Evolutionary conservation across 257 asterid species (phyloP), one percentile per base, ranked within the genome.

Genomic region (Galeopsis tetrahit): DNA sequence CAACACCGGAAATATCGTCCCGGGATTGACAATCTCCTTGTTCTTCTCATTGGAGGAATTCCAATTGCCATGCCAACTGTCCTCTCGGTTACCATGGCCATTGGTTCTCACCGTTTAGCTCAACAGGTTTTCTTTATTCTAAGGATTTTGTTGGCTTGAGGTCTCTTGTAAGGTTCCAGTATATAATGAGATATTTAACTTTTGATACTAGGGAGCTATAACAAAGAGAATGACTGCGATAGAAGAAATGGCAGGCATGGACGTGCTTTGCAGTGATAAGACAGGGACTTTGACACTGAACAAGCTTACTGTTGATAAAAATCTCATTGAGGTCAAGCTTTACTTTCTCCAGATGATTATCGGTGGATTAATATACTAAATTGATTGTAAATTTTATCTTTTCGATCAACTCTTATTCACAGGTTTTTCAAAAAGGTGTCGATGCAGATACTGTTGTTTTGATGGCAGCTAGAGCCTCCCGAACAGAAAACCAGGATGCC

Each of bases 191-290:
- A 43, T 64, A n/a, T 33, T 42, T 64, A 5, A 11, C 7, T 68
- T 15, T 55, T 11, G 62, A 86, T 10, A 14, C 56, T 49, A 73
- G 97, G 97, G 99, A 76, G 97, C 99, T 80, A 93, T 93, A 79
- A 93, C 98, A 6, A 93, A 93, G 85, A 86, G 98, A 81, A 91
- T 93, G 97, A 91, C 97, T 9, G 98, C 98, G 62, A 93, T 93
- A 51, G 98, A 93, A 82, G 98, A 93, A 72, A 93, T 93, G 98
- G 98, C 98, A 10, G 98, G 98, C 68, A 93, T 93, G 98, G 98
- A 93, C 56, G 98, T 93, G 79, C 96, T 93, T 62, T 93, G 98
- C 81, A 93, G 98, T 60, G 98, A 93, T 78, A 93, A 93, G 81
- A 93, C 97, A 0, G 98, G 98, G 72, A 93, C 98, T 40, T 75